Evolutionary conservation across 2,329 filamentous ascomycete genomes (phyloP), one percentile per base, ranked within the genome.

Genomic region (Stachybotrys echinatus): DNA sequence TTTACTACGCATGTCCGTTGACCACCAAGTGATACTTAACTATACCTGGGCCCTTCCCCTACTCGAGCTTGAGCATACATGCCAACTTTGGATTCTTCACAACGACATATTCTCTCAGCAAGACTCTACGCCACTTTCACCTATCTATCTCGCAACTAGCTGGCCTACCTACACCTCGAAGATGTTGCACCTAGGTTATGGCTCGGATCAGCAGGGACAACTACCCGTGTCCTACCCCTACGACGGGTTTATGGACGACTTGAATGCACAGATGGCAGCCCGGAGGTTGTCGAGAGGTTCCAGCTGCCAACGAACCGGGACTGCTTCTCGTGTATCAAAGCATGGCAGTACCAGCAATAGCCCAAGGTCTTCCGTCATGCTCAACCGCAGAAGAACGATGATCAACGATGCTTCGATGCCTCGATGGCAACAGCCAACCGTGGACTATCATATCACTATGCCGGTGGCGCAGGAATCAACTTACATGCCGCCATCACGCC

Each of bases 331-430:
- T 52, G 73, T 89, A 38, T 69, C 69, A 50, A 89, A 89, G 66
- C 82, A 84, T 14, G 79, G 71, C 55, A 88, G 84, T 65, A 78
- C 84, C 55, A 87, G 75, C 72, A 88, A 81, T 67, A 89, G 86
- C 65, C 86, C 85, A 14, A 76, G 82, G 57, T 73, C 74, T 5
- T 71, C 74, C n/a, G 62, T 67, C 18, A 64, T 72, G 55, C 68
- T 75, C 57, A 68, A 71, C 50, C 71, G 80, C 56, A 74, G 83
- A 61, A 80, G 77, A 62, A 83, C 80, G 2, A 64, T 81, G 52
- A 74, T 82, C 65, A 73, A 77, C 61, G 74, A 83, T 54, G 63
- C 65, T 52, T 68, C 65, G 55, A 65, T 75, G 52, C 70, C 68
- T n/a, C n/a, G n/a, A 52, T 70, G 74, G 54, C 74, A 69, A 52